A percentile compares a stretch with the other conserved stretches of the same genome.
Conservation (phyloP, 345 rosid genomes). For the Euphorbia lathyris region DNA sequence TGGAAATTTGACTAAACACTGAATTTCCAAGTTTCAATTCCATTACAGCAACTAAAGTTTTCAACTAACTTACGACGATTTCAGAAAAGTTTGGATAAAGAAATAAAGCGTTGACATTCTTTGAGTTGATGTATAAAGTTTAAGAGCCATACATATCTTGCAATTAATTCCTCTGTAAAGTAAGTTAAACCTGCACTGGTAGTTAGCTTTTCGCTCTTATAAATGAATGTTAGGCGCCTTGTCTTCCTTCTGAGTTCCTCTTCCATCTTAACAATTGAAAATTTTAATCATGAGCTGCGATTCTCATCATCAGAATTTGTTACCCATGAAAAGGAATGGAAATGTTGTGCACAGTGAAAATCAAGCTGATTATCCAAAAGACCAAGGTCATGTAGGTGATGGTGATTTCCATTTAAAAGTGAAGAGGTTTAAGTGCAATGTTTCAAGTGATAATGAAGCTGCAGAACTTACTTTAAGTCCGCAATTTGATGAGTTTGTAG, state of each 20-base stretch:
- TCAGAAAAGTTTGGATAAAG: too few species aligned
- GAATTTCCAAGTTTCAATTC: too few species aligned
- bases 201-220: too few species aligned
- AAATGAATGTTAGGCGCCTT: neutral
- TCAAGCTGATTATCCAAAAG: conserved; percentile 2
- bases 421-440: conserved; percentile 37
- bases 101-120: too few species aligned
- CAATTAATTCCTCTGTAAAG: too few species aligned
- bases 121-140: too few species aligned
- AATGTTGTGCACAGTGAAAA: conserved; percentile 24
- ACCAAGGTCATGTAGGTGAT: conserved; percentile 6
- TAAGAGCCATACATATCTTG: too few species aligned
- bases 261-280: neutral
- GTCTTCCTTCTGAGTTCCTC: neutral
- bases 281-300: neutral
- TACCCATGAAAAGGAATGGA: conserved; percentile 33
- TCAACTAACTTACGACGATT: too few species aligned
- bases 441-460: conserved; percentile 6
- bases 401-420: conserved; percentile 17
- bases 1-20: too few species aligned
- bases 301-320: conserved; percentile 2
- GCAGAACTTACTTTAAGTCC: conserved; percentile 7
- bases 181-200: too few species aligned
- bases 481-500: neutral
- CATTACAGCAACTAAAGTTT: too few species aligned